phyloP scores from a whole-genome alignment of 83 land plant genomes.

The Picea mariana region DNA sequence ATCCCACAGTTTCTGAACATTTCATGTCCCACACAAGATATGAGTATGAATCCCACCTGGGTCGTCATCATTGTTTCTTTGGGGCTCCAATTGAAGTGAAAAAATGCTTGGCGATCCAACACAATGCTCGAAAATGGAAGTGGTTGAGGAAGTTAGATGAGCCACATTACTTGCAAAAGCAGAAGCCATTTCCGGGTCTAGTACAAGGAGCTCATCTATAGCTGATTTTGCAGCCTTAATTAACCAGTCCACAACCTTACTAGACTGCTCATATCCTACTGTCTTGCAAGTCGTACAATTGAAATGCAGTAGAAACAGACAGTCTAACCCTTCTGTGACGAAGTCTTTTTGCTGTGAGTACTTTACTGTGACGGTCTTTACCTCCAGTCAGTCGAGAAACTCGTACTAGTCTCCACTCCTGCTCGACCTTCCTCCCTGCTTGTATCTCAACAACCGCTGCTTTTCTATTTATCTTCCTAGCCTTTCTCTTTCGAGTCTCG shows the following conservation, averaged over 20 bases:
- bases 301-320: slow-evolving; percentile 18
- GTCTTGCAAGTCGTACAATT: slow-evolving; percentile 16
- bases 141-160: background rate
- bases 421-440: background rate
- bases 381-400: background rate
- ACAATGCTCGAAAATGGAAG: no score
- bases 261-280: slow-evolving; percentile 22
- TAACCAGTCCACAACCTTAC: slow-evolving; percentile 47
- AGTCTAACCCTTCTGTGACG: slow-evolving; percentile 13
- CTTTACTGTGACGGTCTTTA: no score
- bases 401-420: background rate
- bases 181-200: background rate
- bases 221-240: slow-evolving; percentile 19
- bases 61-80: no score
- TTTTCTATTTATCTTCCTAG: background rate
- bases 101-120: no score
- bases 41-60: background rate
- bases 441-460: background rate
- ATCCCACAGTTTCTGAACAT: background rate
- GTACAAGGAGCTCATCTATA: slow-evolving; percentile 52
- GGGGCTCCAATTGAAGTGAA: background rate
- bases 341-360: slow-evolving; percentile 1
- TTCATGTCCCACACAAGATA: no score
- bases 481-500: background rate
- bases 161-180: background rate